Conservation (phyloP, 805 yeast species). For the Metschnikowia noctiluminum region DNA sequence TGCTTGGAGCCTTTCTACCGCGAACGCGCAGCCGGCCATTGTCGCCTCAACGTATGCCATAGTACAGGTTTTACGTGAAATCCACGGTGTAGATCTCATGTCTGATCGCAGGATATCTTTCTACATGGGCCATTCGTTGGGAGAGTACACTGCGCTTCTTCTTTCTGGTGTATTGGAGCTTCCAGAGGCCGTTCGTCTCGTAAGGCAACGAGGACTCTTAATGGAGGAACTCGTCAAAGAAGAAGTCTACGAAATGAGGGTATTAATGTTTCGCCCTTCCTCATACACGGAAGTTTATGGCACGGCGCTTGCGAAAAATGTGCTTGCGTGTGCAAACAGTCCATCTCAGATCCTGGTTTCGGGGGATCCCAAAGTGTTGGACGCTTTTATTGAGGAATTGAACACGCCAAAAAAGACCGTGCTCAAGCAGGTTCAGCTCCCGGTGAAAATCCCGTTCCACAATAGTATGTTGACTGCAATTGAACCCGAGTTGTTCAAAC, state of each 20-base stretch:
- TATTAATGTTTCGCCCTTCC: constrained; percentile 28
- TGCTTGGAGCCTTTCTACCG: constrained; percentile 16
- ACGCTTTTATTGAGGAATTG: constrained; percentile 18
- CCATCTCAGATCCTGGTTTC: constrained; percentile 41
- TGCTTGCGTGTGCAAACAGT: constrained; percentile 49
- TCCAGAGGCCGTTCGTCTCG: constrained; percentile 13
- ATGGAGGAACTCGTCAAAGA: constrained; percentile 10
- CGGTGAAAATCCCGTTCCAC: constrained; percentile 54
- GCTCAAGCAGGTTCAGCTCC: constrained; percentile 29
- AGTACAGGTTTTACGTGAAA: constrained; percentile 4
- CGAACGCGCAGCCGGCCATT: constrained; percentile 54
- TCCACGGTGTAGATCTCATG: constrained; percentile 17
- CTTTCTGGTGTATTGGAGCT: constrained; percentile 16
- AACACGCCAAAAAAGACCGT: constrained; percentile 17
- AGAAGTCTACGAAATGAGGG: constrained; percentile 29
- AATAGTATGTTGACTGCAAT: constrained; percentile 37
- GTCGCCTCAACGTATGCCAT: constrained; percentile 34
- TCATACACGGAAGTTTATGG: constrained; percentile 22
- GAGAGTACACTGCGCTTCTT: constrained; percentile 18
- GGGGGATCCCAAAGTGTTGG: constrained; percentile 33
- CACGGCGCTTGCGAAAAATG: constrained; percentile 18
- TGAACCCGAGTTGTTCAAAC: constrained; percentile 26
- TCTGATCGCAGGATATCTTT: constrained; percentile 11
- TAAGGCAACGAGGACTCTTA: constrained; percentile 17
- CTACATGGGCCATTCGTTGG: constrained; percentile 19